Evolutionary conservation across 805 yeast genomes (phyloP).

Genomic region (Jamesozyma spencerorum): DNA sequence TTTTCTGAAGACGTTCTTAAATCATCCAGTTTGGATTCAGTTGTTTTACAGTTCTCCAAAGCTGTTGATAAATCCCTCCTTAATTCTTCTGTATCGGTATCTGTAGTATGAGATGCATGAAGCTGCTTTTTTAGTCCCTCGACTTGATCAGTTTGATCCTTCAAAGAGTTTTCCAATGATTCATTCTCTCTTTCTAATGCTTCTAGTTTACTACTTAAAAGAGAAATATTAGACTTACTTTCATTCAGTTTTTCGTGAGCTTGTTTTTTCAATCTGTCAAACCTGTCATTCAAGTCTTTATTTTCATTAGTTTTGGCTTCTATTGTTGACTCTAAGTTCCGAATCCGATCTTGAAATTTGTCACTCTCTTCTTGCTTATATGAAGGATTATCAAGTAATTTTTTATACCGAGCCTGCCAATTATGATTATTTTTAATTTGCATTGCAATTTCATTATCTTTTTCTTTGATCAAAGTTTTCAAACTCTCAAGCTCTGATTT

Average conservation of each 20-base stretch:
- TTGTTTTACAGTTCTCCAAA: conserved; percentile 4
- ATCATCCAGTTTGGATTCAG: conserved; percentile 6
- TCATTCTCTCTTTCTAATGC: conserved; percentile 3
- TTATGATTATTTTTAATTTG: conserved; percentile 12
- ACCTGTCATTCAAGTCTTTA: conserved; percentile 27
- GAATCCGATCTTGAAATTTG: conserved; percentile 16
- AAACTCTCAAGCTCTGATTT: background rate
- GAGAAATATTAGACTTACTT: conserved; percentile 29
- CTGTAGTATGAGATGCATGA: background rate
- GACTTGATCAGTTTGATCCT: background rate
- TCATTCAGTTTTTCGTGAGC: conserved; percentile 31
- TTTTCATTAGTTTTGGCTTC: conserved; percentile 20
- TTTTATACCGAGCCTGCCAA: conserved; percentile 16
- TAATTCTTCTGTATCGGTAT: background rate
- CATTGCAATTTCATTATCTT: conserved; percentile 13
- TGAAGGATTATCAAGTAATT: conserved; percentile 15
- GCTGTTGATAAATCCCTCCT: background rate
- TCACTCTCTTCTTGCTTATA: conserved; percentile 12
- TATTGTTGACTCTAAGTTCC: conserved; percentile 17
- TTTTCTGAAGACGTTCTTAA: conserved; percentile 1
- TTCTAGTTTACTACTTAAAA: conserved; percentile 31
- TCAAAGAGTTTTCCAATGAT: background rate
- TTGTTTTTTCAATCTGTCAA: conserved; percentile 26
- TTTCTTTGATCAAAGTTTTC: conserved; percentile 12
- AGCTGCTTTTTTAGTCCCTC: background rate